A percentile compares a stretch with the other conserved stretches of the same genome.
These are phyloP conservation scores for Lentinula aciculospora DNA, from an alignment of 768 basidiomycete genomes.

Conservation along the genomic window DNA sequence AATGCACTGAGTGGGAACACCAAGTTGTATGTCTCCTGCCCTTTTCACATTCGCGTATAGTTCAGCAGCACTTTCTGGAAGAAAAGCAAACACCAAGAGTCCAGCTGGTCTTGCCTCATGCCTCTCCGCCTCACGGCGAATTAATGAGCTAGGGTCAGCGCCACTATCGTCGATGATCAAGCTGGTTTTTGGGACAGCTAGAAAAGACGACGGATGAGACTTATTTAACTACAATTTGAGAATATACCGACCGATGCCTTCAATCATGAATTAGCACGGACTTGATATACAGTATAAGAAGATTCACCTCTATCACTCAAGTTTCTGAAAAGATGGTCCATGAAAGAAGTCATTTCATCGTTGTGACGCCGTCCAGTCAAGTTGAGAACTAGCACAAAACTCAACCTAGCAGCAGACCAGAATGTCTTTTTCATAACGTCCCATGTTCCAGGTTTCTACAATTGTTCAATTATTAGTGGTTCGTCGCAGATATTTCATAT, in stretches of 20 bases:
- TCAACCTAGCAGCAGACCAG: background rate
- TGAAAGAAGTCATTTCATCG: slow-evolving; percentile 12
- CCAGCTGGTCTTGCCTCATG: background rate
- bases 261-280: background rate
- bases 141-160: background rate
- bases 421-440: slow-evolving; percentile 24
- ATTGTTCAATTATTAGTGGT: background rate
- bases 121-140: background rate
- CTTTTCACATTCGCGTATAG: slow-evolving; percentile 25
- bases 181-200: background rate
- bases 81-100: slow-evolving; percentile 21
- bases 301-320: slow-evolving; percentile 20
- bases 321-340: slow-evolving; percentile 15
- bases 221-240: background rate
- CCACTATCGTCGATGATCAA: background rate
- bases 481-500: background rate
- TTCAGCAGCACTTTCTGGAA: slow-evolving; percentile 23
- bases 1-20: slow-evolving; percentile 62
- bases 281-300: background rate
- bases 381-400: slow-evolving; percentile 19
- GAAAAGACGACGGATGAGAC: background rate
- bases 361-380: slow-evolving; percentile 14
- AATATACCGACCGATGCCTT: background rate
- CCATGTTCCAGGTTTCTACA: slow-evolving; percentile 22
- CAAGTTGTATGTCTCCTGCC: slow-evolving; percentile 36